Percentiles rank a stretch among this genome's conserved stretches.
Evolutionary conservation across 2,329 filamentous ascomycete species (phyloP).

Genomic region (Colletotrichum chlorophyti): DNA sequence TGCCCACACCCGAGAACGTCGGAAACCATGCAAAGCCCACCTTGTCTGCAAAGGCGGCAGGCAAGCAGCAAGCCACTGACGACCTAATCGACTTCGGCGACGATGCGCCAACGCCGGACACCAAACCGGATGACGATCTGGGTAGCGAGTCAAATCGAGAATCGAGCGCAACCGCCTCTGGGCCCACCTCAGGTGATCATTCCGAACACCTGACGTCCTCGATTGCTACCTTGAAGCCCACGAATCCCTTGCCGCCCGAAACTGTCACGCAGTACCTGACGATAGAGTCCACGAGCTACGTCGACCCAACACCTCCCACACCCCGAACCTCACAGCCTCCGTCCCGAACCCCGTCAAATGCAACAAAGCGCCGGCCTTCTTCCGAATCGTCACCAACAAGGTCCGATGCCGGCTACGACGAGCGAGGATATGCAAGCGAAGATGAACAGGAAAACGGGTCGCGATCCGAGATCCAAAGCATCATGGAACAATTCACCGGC

Average conservation of each 20-base stretch:
- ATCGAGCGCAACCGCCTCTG: neutral
- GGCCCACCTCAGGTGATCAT: neutral
- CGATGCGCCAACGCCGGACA: neutral
- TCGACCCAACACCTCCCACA: slow-evolving; percentile 66
- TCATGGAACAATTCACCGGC: slow-evolving; percentile 95
- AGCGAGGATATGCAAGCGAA: slow-evolving; percentile 63
- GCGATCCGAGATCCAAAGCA: slow-evolving; percentile 89
- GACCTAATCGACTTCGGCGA: slow-evolving; percentile 30
- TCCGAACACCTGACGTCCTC: slow-evolving; percentile 51
- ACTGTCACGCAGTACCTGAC: slow-evolving; percentile 51
- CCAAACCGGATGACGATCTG: neutral
- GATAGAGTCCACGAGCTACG: slow-evolving; percentile 55
- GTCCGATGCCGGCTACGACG: slow-evolving; percentile 63
- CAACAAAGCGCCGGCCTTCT: slow-evolving; percentile 54
- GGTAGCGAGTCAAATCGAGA: neutral
- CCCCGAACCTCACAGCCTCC: slow-evolving; percentile 61
- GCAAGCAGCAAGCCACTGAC: slow-evolving; percentile 20
- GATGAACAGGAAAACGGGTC: slow-evolving; percentile 74
- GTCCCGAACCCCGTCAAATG: slow-evolving; percentile 64
- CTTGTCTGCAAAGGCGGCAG: slow-evolving; percentile 17
- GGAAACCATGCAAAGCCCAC: neutral
- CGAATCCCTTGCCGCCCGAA: slow-evolving; percentile 45
- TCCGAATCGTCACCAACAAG: slow-evolving; percentile 58
- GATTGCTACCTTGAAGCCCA: slow-evolving; percentile 56
- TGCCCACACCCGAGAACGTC: slow-evolving; percentile 2